Evolutionary conservation across 2,329 filamentous ascomycete genomes (phyloP).

Genomic region (Aspergillus persii): DNA sequence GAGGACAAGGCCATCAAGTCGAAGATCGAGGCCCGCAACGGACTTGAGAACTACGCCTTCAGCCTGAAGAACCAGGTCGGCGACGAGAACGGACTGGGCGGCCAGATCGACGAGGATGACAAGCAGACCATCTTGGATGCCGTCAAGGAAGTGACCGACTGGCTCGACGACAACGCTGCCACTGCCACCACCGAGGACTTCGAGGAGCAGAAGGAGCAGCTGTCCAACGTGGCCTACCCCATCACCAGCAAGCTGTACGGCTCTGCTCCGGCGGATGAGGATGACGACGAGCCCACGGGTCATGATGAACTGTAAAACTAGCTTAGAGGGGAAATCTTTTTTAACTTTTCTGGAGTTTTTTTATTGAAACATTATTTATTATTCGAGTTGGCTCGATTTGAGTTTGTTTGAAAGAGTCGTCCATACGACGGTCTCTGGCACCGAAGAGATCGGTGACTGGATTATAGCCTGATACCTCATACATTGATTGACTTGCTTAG

Average conservation of each 20-base stretch:
- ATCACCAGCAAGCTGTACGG: constrained; percentile 98
- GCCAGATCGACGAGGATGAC: constrained; percentile 98
- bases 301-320: constrained; percentile 76
- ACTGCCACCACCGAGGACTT: constrained; percentile 90
- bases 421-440: background rate
- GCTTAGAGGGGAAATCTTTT: constrained; percentile 32
- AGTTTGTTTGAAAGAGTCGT: background rate
- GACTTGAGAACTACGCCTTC: constrained; percentile 98
- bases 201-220: constrained; percentile 99
- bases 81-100: constrained; percentile 92
- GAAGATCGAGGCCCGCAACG: constrained; percentile 94
- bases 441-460: constrained; percentile 1
- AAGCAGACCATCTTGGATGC: constrained; percentile 95
- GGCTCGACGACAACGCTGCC: constrained; percentile 92
- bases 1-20: constrained; percentile 98
- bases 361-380: constrained; percentile 12
- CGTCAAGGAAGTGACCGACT: constrained; percentile 94
- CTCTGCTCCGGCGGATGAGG: constrained; percentile 62
- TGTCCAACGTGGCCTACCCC: constrained; percentile 92
- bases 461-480: constrained; percentile 19
- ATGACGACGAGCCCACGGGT: constrained; percentile 66
- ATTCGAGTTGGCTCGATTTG: background rate
- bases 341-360: constrained; percentile 20
- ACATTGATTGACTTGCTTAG: background rate
- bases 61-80: constrained; percentile 98